Evolutionary conservation across 192 early-diverging fungal genomes (phyloP).

Genomic region (Geranomyces variabilis): DNA sequence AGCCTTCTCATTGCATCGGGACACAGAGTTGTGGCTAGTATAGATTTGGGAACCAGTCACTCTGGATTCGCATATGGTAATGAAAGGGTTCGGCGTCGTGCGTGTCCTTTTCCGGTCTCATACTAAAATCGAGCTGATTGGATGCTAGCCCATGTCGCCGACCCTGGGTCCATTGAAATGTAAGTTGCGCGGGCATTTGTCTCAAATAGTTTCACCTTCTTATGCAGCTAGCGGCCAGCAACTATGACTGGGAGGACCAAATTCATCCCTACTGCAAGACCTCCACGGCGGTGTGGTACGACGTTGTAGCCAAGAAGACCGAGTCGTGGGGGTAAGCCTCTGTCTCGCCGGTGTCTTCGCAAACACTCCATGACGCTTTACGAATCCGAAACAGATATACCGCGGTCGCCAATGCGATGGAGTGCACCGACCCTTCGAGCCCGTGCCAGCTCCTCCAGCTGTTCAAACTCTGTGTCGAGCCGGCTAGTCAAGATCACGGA

Average conservation of each 20-base stretch:
- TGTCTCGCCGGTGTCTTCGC: no score
- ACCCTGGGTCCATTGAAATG: not conserved
- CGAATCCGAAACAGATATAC: conserved; percentile 19
- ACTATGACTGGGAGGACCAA: conserved; percentile 14
- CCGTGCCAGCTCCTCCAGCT: conserved; percentile 1
- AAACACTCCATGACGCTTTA: no score
- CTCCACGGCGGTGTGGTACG: conserved; percentile 2
- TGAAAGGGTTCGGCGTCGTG: no score
- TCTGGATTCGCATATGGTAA: no score
- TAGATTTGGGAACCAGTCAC: no score
- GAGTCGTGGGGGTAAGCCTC: conserved; percentile 15
- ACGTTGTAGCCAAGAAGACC: not conserved
- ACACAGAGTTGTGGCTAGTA: no score
- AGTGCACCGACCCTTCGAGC: not conserved
- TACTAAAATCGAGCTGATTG: no score
- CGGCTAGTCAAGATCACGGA: not conserved
- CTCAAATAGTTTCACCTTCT: no score
- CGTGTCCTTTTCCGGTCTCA: no score
- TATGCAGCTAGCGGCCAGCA: not conserved
- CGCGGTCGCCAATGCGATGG: not conserved
- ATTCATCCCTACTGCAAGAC: conserved; percentile 12
- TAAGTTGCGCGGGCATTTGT: not conserved
- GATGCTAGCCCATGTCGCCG: no score
- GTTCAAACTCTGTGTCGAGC: conserved; percentile 5
- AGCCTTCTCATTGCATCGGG: no score